Base-by-base conservation (phyloP, 2,329 filamentous ascomycete species). In the Fusarium phyllophilum region DNA sequence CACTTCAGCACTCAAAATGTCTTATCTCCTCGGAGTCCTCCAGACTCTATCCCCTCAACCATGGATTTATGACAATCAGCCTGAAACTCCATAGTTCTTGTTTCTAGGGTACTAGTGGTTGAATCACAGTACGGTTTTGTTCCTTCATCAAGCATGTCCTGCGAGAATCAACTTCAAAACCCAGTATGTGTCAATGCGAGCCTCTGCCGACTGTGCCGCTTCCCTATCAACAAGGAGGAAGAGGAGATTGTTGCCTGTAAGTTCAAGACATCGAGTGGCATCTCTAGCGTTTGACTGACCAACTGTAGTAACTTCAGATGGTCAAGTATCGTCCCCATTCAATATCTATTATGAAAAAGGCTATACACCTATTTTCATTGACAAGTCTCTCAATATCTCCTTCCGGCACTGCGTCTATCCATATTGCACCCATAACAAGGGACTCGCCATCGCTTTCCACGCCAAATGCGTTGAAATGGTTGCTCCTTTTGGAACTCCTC, bases 221-320 rank as follows among this genome's bases (percentile, higher is more conserved):
- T 70, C 13, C 52, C 59, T 8, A 41, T 70, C 9, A 9, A 34
- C 0, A 13, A 34, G 13, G 2, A 44, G 8, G 26, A 5, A 8
- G 46, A 70, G 0, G 15, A 12, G 0, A 49, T 70, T 6, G 15
- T 55, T 6, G 22, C 26, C 1, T 20, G 66, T 60, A n/a, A 18
- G 29, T 31, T 4, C 0, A 6, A 4, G 0, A 0, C 0, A 15
- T 20, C 0, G 0, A 26, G 8, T 29, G 1, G 6, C 3, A 3
- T n/a, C 33, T 31, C 15, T 15, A 0, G 6, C 14, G 1, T 3
- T 7, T 2, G 7, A 10, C 55, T 58, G 5, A 58, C 17, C 48
- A 14, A 2, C 20, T 17, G 3, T 9, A 70, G 66, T 70, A 6
- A 49, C 46, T 6, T 8, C 59, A 3, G 38, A 70, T 33, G 26